Conservation (phyloP, 192 early-diverging fungal species). For the Coemansia sp. region DNA sequence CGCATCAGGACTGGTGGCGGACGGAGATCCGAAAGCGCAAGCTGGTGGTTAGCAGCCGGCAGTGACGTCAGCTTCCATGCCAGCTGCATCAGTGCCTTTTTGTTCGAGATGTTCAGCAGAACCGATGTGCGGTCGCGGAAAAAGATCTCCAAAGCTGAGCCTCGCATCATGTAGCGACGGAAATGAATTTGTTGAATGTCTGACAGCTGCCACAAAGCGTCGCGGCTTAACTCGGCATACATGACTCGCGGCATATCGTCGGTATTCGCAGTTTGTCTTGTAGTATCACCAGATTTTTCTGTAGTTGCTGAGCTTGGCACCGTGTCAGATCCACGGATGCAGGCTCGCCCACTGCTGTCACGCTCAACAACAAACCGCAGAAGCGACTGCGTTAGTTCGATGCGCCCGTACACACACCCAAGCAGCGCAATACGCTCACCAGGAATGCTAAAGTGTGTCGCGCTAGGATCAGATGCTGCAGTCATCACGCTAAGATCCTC, state of each 20-base stretch:
- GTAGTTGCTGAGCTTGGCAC: not conserved
- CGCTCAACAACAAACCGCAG: slow-evolving; percentile 37
- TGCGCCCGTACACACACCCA: slow-evolving; percentile 26
- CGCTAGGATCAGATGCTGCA: slow-evolving; percentile 13
- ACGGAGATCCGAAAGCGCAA: slow-evolving; percentile 37
- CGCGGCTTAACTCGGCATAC: slow-evolving; percentile 34
- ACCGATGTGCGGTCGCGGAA: slow-evolving; percentile 41
- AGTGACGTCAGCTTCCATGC: slow-evolving; percentile 47
- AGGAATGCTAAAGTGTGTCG: slow-evolving; percentile 19
- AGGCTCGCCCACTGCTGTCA: slow-evolving; percentile 10
- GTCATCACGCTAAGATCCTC: slow-evolving; percentile 31
- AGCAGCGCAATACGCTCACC: slow-evolving; percentile 38
- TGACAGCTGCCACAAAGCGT: slow-evolving; percentile 31
- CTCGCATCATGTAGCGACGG: slow-evolving; percentile 42
- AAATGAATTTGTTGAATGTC: slow-evolving; percentile 44
- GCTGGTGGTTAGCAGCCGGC: slow-evolving; percentile 19
- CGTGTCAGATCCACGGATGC: slow-evolving; percentile 12
- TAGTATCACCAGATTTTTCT: not conserved
- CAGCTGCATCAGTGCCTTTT: slow-evolving; percentile 43
- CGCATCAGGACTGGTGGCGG: slow-evolving; percentile 26
- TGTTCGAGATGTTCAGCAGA: slow-evolving; percentile 33
- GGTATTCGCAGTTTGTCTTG: not conserved
- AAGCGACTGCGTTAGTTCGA: slow-evolving; percentile 30
- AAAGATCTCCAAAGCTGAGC: slow-evolving; percentile 47
- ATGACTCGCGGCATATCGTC: slow-evolving; percentile 16